phyloP scores from a whole-genome alignment of 2,329 filamentous ascomycete species.

The Blastomyces parvus region DNA sequence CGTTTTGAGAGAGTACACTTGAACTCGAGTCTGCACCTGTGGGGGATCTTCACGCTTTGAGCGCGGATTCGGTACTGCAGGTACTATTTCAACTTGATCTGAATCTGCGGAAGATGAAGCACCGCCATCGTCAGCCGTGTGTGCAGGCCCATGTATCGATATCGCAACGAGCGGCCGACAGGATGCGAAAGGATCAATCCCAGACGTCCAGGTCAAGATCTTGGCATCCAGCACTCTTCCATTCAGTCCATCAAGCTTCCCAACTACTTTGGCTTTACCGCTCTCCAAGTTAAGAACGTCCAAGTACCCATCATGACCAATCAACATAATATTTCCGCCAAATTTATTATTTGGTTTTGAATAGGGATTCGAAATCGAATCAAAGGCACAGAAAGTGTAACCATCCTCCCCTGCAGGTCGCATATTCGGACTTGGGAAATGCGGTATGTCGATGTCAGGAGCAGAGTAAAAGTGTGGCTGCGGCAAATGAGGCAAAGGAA shows the following conservation, averaged over 20 bases:
- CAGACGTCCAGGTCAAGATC: constrained; percentile 60
- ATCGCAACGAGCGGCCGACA: constrained; percentile 67
- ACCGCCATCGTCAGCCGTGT: constrained; percentile 40
- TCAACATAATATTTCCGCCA: constrained; percentile 57
- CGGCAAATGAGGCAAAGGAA: constrained; percentile 60
- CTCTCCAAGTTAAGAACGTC: constrained; percentile 66
- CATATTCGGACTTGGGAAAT: constrained; percentile 20
- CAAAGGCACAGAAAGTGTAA: constrained; percentile 74
- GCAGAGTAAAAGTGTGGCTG: constrained; percentile 69
- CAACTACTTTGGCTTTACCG: constrained; percentile 59
- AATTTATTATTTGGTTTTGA: constrained; percentile 30
- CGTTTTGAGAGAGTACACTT: constrained; percentile 77
- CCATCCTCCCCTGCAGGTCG: constrained; percentile 22
- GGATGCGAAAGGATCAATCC: constrained; percentile 43
- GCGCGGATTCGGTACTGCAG: constrained; percentile 21
- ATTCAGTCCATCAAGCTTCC: constrained; percentile 63
- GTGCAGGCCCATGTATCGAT: constrained; percentile 60
- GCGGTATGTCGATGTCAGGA: constrained; percentile 58
- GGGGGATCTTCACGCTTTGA: constrained; percentile 22
- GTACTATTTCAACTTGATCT: constrained; percentile 28
- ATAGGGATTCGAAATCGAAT: constrained; percentile 49
- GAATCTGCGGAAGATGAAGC: constrained; percentile 27
- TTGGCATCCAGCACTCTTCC: constrained; percentile 76
- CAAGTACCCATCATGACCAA: constrained; percentile 71
- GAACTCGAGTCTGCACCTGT: constrained; percentile 73